phyloP scores from a whole-genome alignment of 768 basidiomycete genomes.

The Pleurotus pulmonarius region DNA sequence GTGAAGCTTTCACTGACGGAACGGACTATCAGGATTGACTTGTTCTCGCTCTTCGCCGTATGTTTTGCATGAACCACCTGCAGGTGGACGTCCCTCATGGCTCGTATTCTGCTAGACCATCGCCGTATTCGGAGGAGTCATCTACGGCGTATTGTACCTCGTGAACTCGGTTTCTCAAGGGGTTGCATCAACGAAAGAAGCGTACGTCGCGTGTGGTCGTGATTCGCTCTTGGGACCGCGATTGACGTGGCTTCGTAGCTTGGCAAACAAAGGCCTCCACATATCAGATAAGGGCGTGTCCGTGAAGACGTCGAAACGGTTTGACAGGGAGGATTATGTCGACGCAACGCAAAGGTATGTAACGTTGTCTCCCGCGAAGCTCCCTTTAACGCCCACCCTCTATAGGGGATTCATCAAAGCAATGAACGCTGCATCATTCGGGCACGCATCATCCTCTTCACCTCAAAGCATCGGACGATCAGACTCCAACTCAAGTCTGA shows the following conservation, averaged over 20 bases:
- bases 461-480: constrained; percentile 16
- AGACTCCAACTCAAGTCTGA: constrained; percentile 20
- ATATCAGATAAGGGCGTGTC: constrained; percentile 60
- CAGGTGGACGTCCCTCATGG: neutral
- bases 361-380: neutral
- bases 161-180: constrained; percentile 35
- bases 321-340: constrained; percentile 62
- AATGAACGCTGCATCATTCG: constrained; percentile 41
- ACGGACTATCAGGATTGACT: constrained; percentile 31
- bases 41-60: constrained; percentile 38
- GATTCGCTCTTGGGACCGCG: neutral
- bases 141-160: constrained; percentile 38
- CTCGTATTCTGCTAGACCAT: constrained; percentile 36
- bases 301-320: constrained; percentile 57
- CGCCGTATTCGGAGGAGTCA: constrained; percentile 38
- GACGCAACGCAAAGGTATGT: constrained; percentile 71
- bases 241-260: constrained; percentile 25
- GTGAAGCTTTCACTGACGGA: neutral
- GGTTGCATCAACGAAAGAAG: constrained; percentile 48
- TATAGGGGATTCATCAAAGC: constrained; percentile 53
- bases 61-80: constrained; percentile 18
- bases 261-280: constrained; percentile 54
- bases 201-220: constrained; percentile 32
- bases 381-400: neutral
- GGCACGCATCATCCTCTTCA: constrained; percentile 15